Percentiles rank a stretch among this genome's conserved stretches.
Conservation (phyloP, 164 flowering plant genomes). For the Nymphaea thermarum region DNA sequence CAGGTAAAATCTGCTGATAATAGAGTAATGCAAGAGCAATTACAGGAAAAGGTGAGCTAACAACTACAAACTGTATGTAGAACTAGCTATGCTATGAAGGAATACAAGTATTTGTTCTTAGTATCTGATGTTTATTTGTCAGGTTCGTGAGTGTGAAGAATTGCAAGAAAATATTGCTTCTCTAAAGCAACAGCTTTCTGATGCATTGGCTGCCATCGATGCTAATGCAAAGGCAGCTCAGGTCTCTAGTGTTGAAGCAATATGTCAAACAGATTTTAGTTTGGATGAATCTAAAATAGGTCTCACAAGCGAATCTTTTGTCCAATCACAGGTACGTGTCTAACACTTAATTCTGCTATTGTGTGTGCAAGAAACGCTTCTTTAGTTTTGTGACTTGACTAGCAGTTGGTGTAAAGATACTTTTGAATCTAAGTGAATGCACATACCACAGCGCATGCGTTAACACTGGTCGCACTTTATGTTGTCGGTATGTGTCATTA, state of each 20-base stretch:
- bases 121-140: slow-evolving; percentile 9
- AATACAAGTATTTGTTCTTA: neutral
- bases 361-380: too few relatives aligned
- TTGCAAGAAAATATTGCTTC: slow-evolving; percentile 47
- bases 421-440: too few relatives aligned
- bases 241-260: neutral
- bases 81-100: too few relatives aligned
- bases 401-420: too few relatives aligned
- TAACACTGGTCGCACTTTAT: too few relatives aligned
- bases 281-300: neutral
- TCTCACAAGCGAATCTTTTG: neutral
- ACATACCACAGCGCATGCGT: too few relatives aligned
- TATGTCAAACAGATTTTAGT: neutral
- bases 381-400: too few relatives aligned
- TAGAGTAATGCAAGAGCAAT: slow-evolving; percentile 91
- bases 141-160: slow-evolving; percentile 70
- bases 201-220: slow-evolving; percentile 21
- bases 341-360: too few relatives aligned
- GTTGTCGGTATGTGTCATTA: too few relatives aligned
- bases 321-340: neutral
- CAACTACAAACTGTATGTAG: too few relatives aligned
- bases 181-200: slow-evolving; percentile 67
- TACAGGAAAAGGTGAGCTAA: slow-evolving; percentile 60
- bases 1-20: slow-evolving; percentile 86
- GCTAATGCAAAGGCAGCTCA: neutral